Base-by-base conservation (phyloP, 139 green algal genomes). In the Closterium sp. region DNA sequence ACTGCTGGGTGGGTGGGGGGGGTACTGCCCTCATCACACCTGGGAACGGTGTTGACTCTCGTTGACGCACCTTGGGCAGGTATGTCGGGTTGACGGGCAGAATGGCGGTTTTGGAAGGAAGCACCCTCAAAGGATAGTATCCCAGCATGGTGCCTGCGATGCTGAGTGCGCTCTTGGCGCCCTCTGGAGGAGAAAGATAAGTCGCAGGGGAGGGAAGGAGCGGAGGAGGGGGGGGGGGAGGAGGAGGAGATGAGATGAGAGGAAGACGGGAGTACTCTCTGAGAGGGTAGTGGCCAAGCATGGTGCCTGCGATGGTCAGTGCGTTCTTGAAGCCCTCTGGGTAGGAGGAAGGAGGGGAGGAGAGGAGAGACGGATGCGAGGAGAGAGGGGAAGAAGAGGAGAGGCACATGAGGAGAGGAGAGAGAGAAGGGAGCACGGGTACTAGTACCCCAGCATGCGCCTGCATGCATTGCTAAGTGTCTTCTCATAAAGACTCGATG, bases 51-150 rank as follows among this genome's bases (percentile, higher is more conserved):
- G n/a, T n/a, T n/a, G n/a, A n/a, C n/a, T n/a, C n/a, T n/a, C n/a
- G n/a, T n/a, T n/a, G 36, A 64, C 12, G 43, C 9, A 66, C 43
- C 43, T 66, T 66, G 4, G 96, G 96, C 93, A 97, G 96, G 34
- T 97, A 98, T 66, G 97, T 94, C 33, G 95, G 95, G 95, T 98
- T 99, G 34, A 99, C 97, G 2, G 97, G 97, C 32, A 99, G 95
- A 89, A 99, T 99, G 69, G 97, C 96, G 0, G 97, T 99, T 92
- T 98, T 98, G 81, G 95, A 97, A 25, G 96, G 97, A 66, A 97
- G 93, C 30, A 99, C 97, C 7, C 97, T 94, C 64, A 99, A 93
- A 6, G 95, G 92, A 86, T 94, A 96, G n/a, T 35, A 91, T 25
- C 97, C 97, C 85, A 99, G 89, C 64, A 96, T 84, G 28, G 85